Evolutionary conservation across 768 basidiomycete genomes (phyloP), one percentile per base, ranked within the genome.

Genomic region (Mycena alexandri): DNA sequence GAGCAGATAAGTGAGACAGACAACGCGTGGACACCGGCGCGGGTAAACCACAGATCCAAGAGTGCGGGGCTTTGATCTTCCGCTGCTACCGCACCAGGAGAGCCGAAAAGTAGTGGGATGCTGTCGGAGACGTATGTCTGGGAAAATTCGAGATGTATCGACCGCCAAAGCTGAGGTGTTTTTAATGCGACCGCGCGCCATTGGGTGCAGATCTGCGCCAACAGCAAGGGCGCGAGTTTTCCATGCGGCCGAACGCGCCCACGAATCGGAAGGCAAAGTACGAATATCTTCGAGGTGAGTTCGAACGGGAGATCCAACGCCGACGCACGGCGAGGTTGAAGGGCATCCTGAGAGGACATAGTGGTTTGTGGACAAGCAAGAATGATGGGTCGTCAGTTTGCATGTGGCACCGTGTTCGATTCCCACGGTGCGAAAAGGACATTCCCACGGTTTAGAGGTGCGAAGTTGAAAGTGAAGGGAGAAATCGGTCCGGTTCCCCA

Each of bases 121-220:
- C 61, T 51, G 12, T 53, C 43, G 13, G 61, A 17, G 34, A 5
- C 12, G 8, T 1, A 19, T 1, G 41, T 13, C 0, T 42, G 3
- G 3, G 19, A 16, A 17, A 44, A 54, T 5, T 46, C 36, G 24
- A 63, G 29, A 16, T 43, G 16, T 1, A 63, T 38, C 2, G 51
- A 63, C 24, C 13, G 25, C 61, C 61, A 63, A 25, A 63, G 61
- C 25, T 63, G 21, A 2, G 52, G 61, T 5, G 61, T 63, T 3
- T 38, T 24, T n/a, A 63, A 51, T 2, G 61, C 61, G 9, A 63
- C 52, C 13, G 50, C 38, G 5, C 61, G 38, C 61, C 52, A 63
- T 25, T 34, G 61, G 42, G 29, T 10, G 33, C 51, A 63, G 6
- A 63, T 12, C n/a, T 42, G 34, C 3, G 61, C 38, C 38, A 46